Conservation (phyloP, 768 basidiomycete genomes). For the Clitopilus hobsonii region DNA sequence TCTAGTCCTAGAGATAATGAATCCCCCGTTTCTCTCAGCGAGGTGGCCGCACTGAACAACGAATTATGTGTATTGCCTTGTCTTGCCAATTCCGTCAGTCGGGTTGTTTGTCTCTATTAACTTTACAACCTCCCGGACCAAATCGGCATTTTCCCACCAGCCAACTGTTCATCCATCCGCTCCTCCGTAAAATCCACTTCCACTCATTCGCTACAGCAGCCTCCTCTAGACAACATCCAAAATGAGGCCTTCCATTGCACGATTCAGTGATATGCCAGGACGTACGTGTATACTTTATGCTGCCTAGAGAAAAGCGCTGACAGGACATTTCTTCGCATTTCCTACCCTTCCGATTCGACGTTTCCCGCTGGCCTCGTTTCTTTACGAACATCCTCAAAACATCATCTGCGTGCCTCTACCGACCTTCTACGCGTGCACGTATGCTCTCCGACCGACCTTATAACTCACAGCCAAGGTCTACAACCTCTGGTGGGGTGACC, state of each 20-base stretch:
- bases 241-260: constrained; percentile 63
- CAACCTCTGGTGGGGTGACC: constrained; percentile 92
- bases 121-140: constrained; percentile 14
- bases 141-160: constrained; percentile 9
- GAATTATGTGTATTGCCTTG: not conserved
- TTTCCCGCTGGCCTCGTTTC: constrained; percentile 1
- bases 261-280: constrained; percentile 77
- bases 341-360: constrained; percentile 1
- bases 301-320: not conserved
- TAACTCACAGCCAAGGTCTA: constrained; percentile 76
- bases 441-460: too few species aligned
- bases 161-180: not conserved
- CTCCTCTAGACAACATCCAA: constrained; percentile 18
- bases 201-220: constrained; percentile 4
- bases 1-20: not conserved
- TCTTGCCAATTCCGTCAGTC: constrained; percentile 30
- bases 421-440: too few species aligned
- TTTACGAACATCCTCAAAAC: constrained; percentile 1
- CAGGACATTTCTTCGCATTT: not conserved
- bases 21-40: not conserved
- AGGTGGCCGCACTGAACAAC: not conserved
- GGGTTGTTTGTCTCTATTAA: constrained; percentile 18
- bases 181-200: constrained; percentile 8
- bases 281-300: constrained; percentile 42
- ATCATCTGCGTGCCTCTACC: too few species aligned